These are phyloP conservation scores for Trichaptum fuscoviolaceum DNA, from an alignment of 768 basidiomycete species.

Conservation along the genomic window DNA sequence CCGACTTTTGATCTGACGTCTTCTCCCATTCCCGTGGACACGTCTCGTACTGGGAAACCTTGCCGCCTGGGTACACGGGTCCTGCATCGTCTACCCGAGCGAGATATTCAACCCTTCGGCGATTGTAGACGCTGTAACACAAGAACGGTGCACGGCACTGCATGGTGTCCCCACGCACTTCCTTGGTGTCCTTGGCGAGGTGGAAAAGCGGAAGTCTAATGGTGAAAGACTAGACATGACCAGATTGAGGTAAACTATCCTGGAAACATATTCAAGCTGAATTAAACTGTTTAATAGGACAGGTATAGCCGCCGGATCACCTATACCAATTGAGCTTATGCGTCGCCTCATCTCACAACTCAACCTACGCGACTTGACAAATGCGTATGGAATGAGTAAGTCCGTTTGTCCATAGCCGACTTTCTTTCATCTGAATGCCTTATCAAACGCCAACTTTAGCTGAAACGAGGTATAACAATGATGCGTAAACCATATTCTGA, in stretches of 20 bases:
- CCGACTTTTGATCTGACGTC: conserved; percentile 7
- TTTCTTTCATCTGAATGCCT: conserved; percentile 5
- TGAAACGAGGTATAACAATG: conserved; percentile 52
- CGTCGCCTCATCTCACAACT: conserved; percentile 59
- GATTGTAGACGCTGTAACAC: conserved; percentile 64
- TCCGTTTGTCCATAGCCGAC: conserved; percentile 12
- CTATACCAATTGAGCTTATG: conserved; percentile 79
- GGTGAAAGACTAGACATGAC: conserved; percentile 45
- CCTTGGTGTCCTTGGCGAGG: conserved; percentile 64
- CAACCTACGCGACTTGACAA: conserved; percentile 66
- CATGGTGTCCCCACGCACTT: conserved; percentile 89
- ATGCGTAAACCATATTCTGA: not conserved
- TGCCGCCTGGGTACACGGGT: conserved; percentile 69
- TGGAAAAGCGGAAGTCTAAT: conserved; percentile 44
- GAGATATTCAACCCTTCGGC: conserved; percentile 55
- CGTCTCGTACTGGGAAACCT: conserved; percentile 80
- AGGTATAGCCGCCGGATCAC: conserved; percentile 77
- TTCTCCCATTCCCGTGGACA: conserved; percentile 26
- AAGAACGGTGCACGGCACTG: conserved; percentile 69
- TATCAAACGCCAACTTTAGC: conserved; percentile 36
- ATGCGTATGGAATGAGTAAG: conserved; percentile 86
- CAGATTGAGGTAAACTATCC: conserved; percentile 44
- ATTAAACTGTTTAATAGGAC: conserved; percentile 41
- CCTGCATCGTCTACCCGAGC: conserved; percentile 72
- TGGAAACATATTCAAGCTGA: not conserved